A percentile compares a stretch with the other conserved stretches of the same genome.
Evolutionary conservation across 352 stramenopile species (phyloP).

Genomic region (Phytophthora megakarya): DNA sequence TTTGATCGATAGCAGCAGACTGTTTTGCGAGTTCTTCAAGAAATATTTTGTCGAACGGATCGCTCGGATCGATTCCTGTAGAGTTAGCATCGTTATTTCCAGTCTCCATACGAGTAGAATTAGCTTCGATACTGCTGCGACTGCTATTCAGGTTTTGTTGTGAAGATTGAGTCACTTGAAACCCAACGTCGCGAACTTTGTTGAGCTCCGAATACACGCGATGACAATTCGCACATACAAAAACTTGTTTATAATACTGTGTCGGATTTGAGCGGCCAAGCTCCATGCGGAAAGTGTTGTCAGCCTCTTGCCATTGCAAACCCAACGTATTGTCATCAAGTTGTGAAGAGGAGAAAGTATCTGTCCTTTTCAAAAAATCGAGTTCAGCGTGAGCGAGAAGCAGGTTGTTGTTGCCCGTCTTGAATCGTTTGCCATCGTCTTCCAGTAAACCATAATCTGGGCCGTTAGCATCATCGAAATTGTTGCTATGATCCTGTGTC

Average conservation of each 20-base stretch:
- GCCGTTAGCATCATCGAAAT: conserved; percentile 13
- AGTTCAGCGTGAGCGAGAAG: conserved; percentile 66
- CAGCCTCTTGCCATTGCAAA: conserved; percentile 68
- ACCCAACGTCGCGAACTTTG: conserved; percentile 52
- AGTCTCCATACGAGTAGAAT: not conserved
- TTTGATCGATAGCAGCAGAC: conserved; percentile 19
- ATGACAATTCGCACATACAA: conserved; percentile 77
- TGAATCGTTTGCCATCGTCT: conserved; percentile 62
- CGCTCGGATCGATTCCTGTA: conserved; percentile 9
- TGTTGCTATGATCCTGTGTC: conserved; percentile 16
- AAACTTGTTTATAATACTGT: conserved; percentile 82
- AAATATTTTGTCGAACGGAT: conserved; percentile 62
- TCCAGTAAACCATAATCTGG: conserved; percentile 22
- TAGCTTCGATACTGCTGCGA: not conserved
- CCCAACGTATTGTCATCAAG: conserved; percentile 25
- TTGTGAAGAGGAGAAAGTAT: not conserved
- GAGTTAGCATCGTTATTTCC: not conserved
- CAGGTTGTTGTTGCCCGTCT: conserved; percentile 79
- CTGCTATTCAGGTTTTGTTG: not conserved
- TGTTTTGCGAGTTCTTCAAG: conserved; percentile 71
- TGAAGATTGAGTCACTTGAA: conserved; percentile 26
- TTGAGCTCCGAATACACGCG: conserved; percentile 69
- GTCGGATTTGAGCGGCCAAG: conserved; percentile 65
- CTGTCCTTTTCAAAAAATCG: conserved; percentile 43
- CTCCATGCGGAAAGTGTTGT: conserved; percentile 66